Evolutionary conservation across 345 rosid species (phyloP).

Genomic region (Orychophragmus violaceus): DNA sequence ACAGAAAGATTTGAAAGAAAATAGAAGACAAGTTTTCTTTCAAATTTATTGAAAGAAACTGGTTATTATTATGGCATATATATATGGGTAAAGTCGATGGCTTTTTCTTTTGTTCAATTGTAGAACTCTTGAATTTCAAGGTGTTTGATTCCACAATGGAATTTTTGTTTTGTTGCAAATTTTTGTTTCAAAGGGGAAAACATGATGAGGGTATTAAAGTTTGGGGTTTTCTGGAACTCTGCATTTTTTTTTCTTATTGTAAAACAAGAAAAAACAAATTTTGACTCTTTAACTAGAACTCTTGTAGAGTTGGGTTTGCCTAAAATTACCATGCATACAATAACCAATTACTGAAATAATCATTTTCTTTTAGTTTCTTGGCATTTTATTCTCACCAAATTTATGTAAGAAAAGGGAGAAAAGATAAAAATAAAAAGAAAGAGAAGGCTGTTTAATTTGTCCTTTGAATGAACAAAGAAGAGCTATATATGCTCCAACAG

Average conservation of each 20-base stretch:
- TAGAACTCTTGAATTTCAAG: constrained; percentile 20
- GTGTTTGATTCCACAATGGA: constrained; percentile 16
- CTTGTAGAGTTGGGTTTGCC: background rate
- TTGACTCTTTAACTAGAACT: background rate
- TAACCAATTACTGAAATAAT: background rate
- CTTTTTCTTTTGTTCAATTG: constrained; percentile 8
- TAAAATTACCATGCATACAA: background rate
- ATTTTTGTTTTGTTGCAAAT: background rate
- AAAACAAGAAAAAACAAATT: too few species aligned
- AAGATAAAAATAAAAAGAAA: constrained; percentile 3
- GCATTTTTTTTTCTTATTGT: background rate
- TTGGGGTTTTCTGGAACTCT: background rate
- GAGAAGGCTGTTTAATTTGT: constrained; percentile 26
- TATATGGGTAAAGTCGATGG: constrained; percentile 18
- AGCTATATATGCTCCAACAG: constrained; percentile 26
- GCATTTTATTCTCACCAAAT: background rate
- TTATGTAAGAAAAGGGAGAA: background rate
- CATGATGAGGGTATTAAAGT: background rate
- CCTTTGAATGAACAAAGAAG: constrained; percentile 33
- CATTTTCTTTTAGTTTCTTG: background rate
- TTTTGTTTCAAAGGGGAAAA: background rate
- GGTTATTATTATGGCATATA: constrained; percentile 10
- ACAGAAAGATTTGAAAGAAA: constrained; percentile 3
- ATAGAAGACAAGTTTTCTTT: constrained; percentile 5
- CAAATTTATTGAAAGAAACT: background rate